phyloP scores from a whole-genome alignment of 768 basidiomycete species.

The Macrolepiota dolichaula region DNA sequence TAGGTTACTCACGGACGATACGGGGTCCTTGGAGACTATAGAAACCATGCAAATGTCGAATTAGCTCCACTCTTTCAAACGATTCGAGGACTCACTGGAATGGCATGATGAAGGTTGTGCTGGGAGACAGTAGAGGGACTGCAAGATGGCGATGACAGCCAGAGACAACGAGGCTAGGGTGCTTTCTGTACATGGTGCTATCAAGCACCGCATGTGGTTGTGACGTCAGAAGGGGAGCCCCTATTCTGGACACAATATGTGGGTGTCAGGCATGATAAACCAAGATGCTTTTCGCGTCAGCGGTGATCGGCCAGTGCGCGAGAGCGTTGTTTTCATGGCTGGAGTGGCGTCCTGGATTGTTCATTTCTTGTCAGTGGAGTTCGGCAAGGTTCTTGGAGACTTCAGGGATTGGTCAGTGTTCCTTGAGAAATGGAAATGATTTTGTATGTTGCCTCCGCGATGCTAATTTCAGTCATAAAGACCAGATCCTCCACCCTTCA shows the following conservation, averaged over 20 bases:
- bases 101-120: conserved; percentile 13
- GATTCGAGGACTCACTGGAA: conserved; percentile 5
- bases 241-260: not conserved
- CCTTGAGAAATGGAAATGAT: not conserved
- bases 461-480: not conserved
- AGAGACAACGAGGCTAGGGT: not conserved
- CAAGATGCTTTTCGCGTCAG: not conserved
- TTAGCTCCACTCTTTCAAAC: conserved; percentile 1
- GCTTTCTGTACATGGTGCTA: not conserved
- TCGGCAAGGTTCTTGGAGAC: too few species aligned
- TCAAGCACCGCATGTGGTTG: not conserved
- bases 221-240: not conserved
- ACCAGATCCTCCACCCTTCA: not conserved
- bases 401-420: too few species aligned
- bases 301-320: too few species aligned
- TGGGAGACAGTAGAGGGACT: not conserved
- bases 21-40: conserved; percentile 23
- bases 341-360: too few species aligned
- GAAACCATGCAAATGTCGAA: conserved; percentile 7
- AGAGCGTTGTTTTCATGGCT: too few species aligned
- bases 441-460: not conserved
- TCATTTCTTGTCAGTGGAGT: too few species aligned
- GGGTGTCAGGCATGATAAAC: not conserved
- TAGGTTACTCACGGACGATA: conserved; percentile 19
- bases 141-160: not conserved